Percentiles rank a stretch among this genome's conserved stretches.
phyloP scores from a whole-genome alignment of 192 early-diverging fungal genomes.

The Backusella tarrabulga region DNA sequence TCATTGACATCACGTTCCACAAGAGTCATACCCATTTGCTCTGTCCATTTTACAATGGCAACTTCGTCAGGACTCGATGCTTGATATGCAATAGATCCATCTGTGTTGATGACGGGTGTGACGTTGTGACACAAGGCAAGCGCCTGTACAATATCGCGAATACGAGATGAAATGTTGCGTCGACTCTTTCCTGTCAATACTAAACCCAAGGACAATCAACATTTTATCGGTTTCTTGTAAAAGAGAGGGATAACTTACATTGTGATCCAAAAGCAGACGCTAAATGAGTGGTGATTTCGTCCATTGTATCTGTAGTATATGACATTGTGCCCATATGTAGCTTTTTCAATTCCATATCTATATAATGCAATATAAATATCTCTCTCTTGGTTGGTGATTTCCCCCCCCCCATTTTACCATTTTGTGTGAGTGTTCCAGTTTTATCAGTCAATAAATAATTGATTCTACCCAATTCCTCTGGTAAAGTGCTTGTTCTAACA shows the following conservation, averaged over 20 bases:
- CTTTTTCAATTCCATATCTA: conserved; percentile 95
- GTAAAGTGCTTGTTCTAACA: conserved; percentile 91
- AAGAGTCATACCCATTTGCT: conserved; percentile 79
- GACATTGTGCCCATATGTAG: conserved; percentile 96
- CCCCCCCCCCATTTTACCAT: conserved; percentile 50
- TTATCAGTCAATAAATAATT: conserved; percentile 94
- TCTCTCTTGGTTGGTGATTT: background rate
- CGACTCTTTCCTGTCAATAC: conserved; percentile 58
- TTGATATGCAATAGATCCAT: conserved; percentile 77
- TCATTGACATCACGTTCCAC: conserved; percentile 72
- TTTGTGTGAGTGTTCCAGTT: conserved; percentile 93
- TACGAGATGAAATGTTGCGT: conserved; percentile 80
- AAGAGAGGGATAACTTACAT: conserved; percentile 8
- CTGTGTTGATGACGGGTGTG: conserved; percentile 64
- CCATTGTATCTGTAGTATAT: conserved; percentile 86
- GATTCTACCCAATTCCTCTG: conserved; percentile 93
- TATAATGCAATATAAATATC: background rate
- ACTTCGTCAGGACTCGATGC: conserved; percentile 97
- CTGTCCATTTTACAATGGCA: conserved; percentile 92
- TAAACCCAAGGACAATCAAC: background rate
- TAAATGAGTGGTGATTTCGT: conserved; percentile 78
- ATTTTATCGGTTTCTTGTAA: conserved; percentile 1
- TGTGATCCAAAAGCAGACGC: conserved; percentile 45
- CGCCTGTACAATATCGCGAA: conserved; percentile 86
- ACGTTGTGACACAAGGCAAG: conserved; percentile 93